Base-by-base conservation (phyloP, 106 monocot species). In the Phalaenopsis aphrodite region DNA sequence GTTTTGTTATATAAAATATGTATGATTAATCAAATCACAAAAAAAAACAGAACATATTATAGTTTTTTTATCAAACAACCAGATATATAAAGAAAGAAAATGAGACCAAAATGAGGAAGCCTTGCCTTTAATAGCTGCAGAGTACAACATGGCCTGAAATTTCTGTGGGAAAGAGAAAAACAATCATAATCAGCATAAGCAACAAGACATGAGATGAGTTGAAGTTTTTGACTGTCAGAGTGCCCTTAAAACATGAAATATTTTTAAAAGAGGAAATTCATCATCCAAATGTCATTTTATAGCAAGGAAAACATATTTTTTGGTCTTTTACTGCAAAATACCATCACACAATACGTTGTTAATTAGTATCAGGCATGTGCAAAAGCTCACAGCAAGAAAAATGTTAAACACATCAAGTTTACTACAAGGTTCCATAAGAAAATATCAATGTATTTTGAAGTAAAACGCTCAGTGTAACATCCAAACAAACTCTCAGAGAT, bases 41-140 rank as follows among this genome's bases (percentile, higher is more conserved):
- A 68, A 7, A 36, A 36, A 68, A 8, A 30, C 68, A 8, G 3
- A 68, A 68, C 30, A 24, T 68, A 11, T 37, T 68, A 15, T 38
- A 15, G 37, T 66, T 66, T 69, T 36, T 69, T 69, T 69, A 69
- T 69, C 69, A 69, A 39, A 69, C 24, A 69, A 14, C 39, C 9
- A 46, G 14, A 72, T 4, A 37, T 8, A 7, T 45, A 66, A 75
- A 18, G 30, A 82, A 79, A 48, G 38, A 76, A 69, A 36, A 69
- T 41, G 24, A 68, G 21, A 19, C 14, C 10, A 37, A 69, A 71
- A 56, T 56, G 3, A 80, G 45, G n/a, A 75, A 75, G 9, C 24
- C 77, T 82, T 79, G 91, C 94, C 86, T 85, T 86, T 81, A 79
- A 89, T 76, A 75, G 82, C 80, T 82, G 86, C 55, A 37, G 88